Evolutionary conservation across 352 stramenopile genomes (phyloP), one percentile per base, ranked within the genome.

Genomic region (Phytophthora multivora): DNA sequence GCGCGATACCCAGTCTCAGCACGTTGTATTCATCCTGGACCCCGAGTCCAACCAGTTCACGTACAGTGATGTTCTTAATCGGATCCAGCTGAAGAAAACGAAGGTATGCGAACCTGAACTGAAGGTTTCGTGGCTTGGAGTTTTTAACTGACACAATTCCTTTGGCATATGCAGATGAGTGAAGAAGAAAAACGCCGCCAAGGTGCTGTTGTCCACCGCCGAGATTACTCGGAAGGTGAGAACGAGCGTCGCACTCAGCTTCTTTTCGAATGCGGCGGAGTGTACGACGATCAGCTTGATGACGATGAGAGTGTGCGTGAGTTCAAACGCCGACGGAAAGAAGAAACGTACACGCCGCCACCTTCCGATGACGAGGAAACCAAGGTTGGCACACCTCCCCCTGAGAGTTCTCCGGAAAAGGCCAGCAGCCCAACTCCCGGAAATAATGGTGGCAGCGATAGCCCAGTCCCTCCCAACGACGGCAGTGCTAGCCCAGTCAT

Each of bases 11-110:
- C 28, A 33, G 35, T 80, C 83, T 21, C 86, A 92, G 61, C 83
- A 95, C 59, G 69, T 80, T 46, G 76, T 93, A 43, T 92, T 95
- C 60, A 82, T 92, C 55, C 66, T 95, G 18, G 78, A 95, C 55
- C 83, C 79, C 0, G 79, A 90, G 55, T 87, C 86, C 30, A 60
- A 88, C 46, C 59, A 89, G 36, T 90, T 91, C 48, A 93, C 86
- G 51, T 95, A 93, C 72, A 80, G 73, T 49, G 80, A 90, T 53
- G 63, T 95, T 43, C 41, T 84, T 30, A 84, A 90, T 40, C 86
- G 86, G 33, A 87, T 95, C 36, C 79, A 90, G 57, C 73, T 95
- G 21, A 87, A 77, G 52, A 95, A 95, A 69, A 93, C 84, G 40
- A 92, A 92, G 71, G 79, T 82, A 68, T 56, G 51, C 48, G 36